Conservation (phyloP, 352 stramenopile species). For the Pythium sukuiense region DNA sequence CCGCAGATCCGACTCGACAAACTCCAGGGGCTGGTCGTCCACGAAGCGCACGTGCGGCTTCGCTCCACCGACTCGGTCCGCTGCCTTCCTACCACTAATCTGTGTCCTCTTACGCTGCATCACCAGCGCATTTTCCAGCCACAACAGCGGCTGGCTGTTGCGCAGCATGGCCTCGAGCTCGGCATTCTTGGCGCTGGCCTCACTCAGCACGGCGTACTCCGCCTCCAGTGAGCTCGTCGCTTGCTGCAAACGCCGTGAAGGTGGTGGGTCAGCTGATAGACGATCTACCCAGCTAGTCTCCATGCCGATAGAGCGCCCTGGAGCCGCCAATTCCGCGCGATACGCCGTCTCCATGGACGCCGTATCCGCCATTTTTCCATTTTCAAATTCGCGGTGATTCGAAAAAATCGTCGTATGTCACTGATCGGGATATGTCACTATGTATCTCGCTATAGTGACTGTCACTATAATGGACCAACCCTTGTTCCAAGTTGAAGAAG, state of each 20-base stretch:
- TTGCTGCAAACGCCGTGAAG: conserved; percentile 11
- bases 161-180: conserved; percentile 50
- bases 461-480: neutral
- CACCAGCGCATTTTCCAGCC: conserved; percentile 48
- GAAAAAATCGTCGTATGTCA: neutral
- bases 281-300: neutral
- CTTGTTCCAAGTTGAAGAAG: conserved; percentile 5
- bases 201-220: conserved; percentile 55
- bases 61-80: neutral
- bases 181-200: conserved; percentile 46
- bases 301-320: neutral
- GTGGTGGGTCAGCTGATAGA: neutral
- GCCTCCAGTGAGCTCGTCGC: conserved; percentile 33
- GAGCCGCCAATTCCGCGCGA: neutral
- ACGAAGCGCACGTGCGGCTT: neutral
- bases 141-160: conserved; percentile 49
- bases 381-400: neutral
- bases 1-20: conserved; percentile 33
- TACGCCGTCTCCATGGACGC: neutral
- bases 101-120: conserved; percentile 29
- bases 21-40: conserved; percentile 15
- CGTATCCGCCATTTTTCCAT: neutral
- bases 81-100: neutral
- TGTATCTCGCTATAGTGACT: neutral
- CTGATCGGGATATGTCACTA: neutral